These are phyloP conservation scores for Solanum habrochaites DNA, from an alignment of 257 asterid genomes.

Conservation along the genomic window DNA sequence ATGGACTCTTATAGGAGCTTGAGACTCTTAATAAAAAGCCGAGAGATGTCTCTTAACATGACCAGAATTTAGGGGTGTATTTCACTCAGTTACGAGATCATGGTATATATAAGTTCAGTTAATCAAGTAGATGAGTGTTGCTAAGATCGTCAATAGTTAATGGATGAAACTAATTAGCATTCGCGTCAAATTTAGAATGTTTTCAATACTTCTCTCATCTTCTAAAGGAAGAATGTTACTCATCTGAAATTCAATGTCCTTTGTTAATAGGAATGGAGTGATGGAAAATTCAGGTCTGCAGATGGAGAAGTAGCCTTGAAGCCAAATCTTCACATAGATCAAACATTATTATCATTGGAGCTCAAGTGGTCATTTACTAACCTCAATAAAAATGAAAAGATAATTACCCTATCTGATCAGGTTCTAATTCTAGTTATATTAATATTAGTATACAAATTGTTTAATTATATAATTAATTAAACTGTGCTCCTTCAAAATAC, in stretches of 20 bases:
- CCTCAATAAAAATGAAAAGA: not conserved
- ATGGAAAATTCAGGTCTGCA: constrained; percentile 11
- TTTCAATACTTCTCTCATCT: too few species aligned
- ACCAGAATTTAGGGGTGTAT: too few species aligned
- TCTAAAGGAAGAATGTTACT: too few species aligned
- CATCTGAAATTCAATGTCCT: not conserved
- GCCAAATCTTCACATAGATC: constrained; percentile 16
- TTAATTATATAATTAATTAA: not conserved
- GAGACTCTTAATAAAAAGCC: too few species aligned
- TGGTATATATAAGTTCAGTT: too few species aligned
- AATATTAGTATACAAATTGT: constrained; percentile 3
- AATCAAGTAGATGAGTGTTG: too few species aligned
- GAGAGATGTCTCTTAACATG: too few species aligned
- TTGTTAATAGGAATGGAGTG: constrained; percentile 21
- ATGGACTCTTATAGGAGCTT: too few species aligned
- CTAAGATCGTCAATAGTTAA: too few species aligned
- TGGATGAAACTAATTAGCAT: too few species aligned
- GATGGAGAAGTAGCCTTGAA: constrained; percentile 12
- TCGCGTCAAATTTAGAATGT: too few species aligned
- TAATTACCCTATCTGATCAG: constrained; percentile 33
- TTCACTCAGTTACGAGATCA: too few species aligned
- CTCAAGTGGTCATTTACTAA: constrained; percentile 24
- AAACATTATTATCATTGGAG: constrained; percentile 30
- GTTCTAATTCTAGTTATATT: constrained; percentile 13
- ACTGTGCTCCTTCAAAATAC: not conserved